Percentiles rank a stretch among this genome's conserved stretches.
phyloP scores from a whole-genome alignment of 1,284 basidiomycete genomes.

The Leccinum pachyderme region DNA sequence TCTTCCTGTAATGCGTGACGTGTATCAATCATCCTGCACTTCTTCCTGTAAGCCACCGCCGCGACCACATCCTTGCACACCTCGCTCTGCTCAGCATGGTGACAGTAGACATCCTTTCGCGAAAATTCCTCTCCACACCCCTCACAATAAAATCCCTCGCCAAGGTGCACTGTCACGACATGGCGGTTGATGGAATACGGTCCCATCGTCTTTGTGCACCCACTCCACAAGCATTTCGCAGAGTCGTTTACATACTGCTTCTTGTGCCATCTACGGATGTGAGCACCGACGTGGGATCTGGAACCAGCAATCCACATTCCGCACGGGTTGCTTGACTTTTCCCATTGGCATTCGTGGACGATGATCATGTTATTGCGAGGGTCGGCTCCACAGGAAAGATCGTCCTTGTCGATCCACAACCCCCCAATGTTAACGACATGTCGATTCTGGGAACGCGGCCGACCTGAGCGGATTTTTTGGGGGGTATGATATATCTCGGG shows the following conservation, averaged over 20 bases:
- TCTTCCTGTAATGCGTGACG: neutral
- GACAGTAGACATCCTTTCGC: conserved; percentile 9
- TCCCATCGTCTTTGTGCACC: conserved; percentile 7
- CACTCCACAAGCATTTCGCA: conserved; percentile 6
- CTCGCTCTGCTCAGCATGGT: neutral
- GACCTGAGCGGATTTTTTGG: neutral
- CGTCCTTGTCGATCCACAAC: conserved; percentile 7
- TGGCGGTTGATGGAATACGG: conserved; percentile 11
- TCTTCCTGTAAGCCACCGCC: conserved; percentile 2
- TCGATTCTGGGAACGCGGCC: neutral
- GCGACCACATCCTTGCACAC: neutral
- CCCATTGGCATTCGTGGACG: conserved; percentile 14
- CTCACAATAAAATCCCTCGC: conserved; percentile 6
- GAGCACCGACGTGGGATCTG: conserved; percentile 4
- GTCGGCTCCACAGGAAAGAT: neutral
- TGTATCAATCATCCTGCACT: neutral
- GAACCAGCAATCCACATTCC: conserved; percentile 13
- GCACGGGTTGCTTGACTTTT: conserved; percentile 1
- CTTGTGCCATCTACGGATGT: conserved; percentile 13
- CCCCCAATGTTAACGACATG: conserved; percentile 1
- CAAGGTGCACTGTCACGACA: conserved; percentile 10
- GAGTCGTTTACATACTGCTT: neutral
- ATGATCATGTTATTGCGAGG: neutral
- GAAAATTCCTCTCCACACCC: conserved; percentile 3
- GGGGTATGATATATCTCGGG: neutral